Base-by-base conservation (phyloP, 2,329 filamentous ascomycete species). In the Diplodia seriata region DNA sequence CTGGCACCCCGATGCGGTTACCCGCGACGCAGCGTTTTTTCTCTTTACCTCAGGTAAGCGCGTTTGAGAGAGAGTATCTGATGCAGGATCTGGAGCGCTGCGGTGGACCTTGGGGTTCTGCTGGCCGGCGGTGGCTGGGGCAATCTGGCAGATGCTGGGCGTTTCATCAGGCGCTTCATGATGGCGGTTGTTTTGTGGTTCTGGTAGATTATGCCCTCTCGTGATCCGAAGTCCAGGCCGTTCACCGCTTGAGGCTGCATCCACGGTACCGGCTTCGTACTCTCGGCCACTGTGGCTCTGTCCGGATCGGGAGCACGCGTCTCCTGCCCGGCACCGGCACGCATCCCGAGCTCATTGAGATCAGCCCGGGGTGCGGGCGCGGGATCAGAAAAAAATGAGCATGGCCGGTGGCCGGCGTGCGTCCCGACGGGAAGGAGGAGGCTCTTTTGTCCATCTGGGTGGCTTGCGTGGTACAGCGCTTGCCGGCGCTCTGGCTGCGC, bases 321-420 rank as follows among this genome's bases (percentile, higher is more conserved):
- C 23, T 36, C 26, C 57, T 36, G 57, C 43, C 36, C 59, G 59
- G 59, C 36, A 63, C 36, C 59, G 59, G 59, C 36, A 63, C 29
- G 59, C 8, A 47, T 38, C 29, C 59, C 59, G 59, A 63, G 36
- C 54, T 67, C 64, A 67, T 67, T 67, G 15, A 49, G 63, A 66
- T 66, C 63, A 66, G 51, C 51, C 53, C 53, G 53, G 33, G 23
- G 49, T n/a, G 50, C 59, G 20, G 59, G 59, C 43, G n/a, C 43
- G 29, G 43, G 26, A 18, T 31, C 43, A 12, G 59, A 50, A 20
- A 23, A 29, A n/a, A 33, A 57, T 12, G 18, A 40, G 20, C 11
- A 31, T 38, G 36, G 38, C 36, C 38, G 55, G 55, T 38, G 36
- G 38, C 36, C 38, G 55, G 55, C 36, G 14, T 29, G 36, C 23